Percentiles rank a stretch among this genome's conserved stretches.
Conservation (phyloP, 2,329 filamentous ascomycete genomes). For the Neonectria hederae region DNA sequence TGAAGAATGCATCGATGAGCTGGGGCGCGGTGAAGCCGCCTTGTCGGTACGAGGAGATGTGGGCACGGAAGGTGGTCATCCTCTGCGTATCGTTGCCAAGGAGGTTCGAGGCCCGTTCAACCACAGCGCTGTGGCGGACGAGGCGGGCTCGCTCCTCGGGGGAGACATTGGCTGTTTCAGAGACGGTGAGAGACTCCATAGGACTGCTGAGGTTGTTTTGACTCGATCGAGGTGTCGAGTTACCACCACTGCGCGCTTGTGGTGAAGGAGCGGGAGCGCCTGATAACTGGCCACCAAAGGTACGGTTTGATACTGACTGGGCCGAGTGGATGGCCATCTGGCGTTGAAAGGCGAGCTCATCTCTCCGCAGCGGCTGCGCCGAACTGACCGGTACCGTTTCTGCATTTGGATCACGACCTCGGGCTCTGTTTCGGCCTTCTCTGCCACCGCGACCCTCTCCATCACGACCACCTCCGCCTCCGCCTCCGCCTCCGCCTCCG, state of each 20-base stretch:
- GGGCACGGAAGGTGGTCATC: slow-evolving; percentile 78
- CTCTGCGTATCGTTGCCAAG: slow-evolving; percentile 81
- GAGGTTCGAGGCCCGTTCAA: slow-evolving; percentile 84
- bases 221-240: slow-evolving; percentile 35
- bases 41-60: slow-evolving; percentile 81
- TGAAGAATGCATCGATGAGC: slow-evolving; percentile 88
- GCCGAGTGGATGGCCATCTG: slow-evolving; percentile 91
- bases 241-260: slow-evolving; percentile 26
- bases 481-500: slow-evolving; percentile 53
- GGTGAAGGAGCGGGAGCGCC: slow-evolving; percentile 42
- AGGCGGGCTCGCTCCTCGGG: slow-evolving; percentile 84
- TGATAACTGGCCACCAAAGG: slow-evolving; percentile 86
- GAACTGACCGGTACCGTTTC: slow-evolving; percentile 81
- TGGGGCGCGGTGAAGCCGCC: slow-evolving; percentile 75
- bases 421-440: slow-evolving; percentile 56
- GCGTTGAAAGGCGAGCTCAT: slow-evolving; percentile 90
- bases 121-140: slow-evolving; percentile 82
- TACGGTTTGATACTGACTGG: slow-evolving; percentile 80
- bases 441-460: slow-evolving; percentile 64
- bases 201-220: slow-evolving; percentile 43
- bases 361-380: slow-evolving; percentile 81
- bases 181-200: slow-evolving; percentile 62
- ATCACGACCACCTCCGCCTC: slow-evolving; percentile 52
- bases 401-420: slow-evolving; percentile 87
- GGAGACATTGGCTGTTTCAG: slow-evolving; percentile 63